Evolutionary conservation across 306 rosid genomes (phyloP), one percentile per base, ranked within the genome.

Genomic region (Albizia julibrissin): DNA sequence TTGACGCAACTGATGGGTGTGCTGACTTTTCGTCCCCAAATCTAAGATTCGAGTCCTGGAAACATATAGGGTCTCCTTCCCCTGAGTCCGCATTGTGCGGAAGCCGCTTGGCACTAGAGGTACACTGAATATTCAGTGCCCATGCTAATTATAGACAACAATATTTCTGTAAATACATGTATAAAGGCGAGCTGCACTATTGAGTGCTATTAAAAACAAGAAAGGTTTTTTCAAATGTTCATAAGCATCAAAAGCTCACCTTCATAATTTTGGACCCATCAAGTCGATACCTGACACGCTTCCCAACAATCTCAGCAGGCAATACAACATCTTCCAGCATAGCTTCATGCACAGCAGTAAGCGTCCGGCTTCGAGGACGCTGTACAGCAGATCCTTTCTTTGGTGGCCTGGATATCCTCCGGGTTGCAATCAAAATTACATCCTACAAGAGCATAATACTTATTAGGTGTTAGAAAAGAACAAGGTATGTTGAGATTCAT

Each of bases 301-400:
- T 94, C n/a, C 98, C 98, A 59, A 87, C 93, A 88, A 92, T 94
- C 81, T 94, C 97, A 54, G 98, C 97, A 66, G 97, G 98, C 75
- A 89, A 82, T 9, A 94, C 97, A 80, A 92, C 49, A 82, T 94
- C 98, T 83, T 94, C 96, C n/a, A 94, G 76, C 87, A 92, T 83
- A 73, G 98, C 97, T 76, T 94, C 98, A 10, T 94, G 98, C 42
- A 94, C 97, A 83, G 96, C 84, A 18, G 98, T 94, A 19, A 94
- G 93, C 0, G 98, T 94, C 0, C 98, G 92, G 86, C 78, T 89
- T 27, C 96, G 96, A 2, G 98, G 98, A 19, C 97, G 92, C 62
- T 90, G 93, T 24, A 74, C 93, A 61, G 97, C 96, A 19, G 98
- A 92, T 39, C 98, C 97, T 42, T 94, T 94, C 91, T 92, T 91